These are phyloP conservation scores for Colletotrichum phormii DNA, from an alignment of 2,329 filamentous ascomycete genomes.

Conservation along the genomic window DNA sequence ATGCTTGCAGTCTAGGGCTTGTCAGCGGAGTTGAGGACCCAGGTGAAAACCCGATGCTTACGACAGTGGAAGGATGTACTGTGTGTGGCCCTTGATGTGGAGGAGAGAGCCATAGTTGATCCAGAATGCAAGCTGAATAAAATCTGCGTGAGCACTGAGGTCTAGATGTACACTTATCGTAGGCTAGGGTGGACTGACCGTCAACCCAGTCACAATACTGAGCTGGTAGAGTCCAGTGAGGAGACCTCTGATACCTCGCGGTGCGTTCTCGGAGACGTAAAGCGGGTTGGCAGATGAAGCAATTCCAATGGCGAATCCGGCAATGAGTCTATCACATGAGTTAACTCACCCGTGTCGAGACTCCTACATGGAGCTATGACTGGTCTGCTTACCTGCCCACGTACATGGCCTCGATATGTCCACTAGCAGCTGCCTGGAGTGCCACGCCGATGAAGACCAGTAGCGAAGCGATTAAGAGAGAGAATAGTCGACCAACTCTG, in stretches of 20 bases:
- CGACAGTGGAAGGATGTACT: slow-evolving; percentile 50
- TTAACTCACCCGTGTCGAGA: slow-evolving; percentile 48
- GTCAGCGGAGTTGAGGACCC: no score
- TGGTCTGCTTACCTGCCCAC: slow-evolving; percentile 54
- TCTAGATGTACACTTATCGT: no score
- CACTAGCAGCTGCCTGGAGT: slow-evolving; percentile 47
- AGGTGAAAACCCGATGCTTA: slow-evolving; percentile 18
- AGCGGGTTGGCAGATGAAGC: slow-evolving; percentile 66
- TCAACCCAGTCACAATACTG: slow-evolving; percentile 57
- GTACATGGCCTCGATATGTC: slow-evolving; percentile 65
- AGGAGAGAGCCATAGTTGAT: slow-evolving; percentile 45
- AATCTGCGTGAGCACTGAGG: slow-evolving; percentile 40
- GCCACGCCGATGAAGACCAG: slow-evolving; percentile 63
- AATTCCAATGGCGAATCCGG: slow-evolving; percentile 62
- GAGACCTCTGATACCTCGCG: slow-evolving; percentile 62
- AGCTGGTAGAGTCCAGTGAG: slow-evolving; percentile 63
- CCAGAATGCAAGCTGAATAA: slow-evolving; percentile 56
- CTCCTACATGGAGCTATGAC: rapidly evolving
- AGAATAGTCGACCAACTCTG: slow-evolving; percentile 62
- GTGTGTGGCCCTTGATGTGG: slow-evolving; percentile 33
- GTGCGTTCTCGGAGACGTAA: slow-evolving; percentile 68
- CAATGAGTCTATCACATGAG: slow-evolving; percentile 59
- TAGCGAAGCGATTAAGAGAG: slow-evolving; percentile 60
- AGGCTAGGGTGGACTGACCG: no score
- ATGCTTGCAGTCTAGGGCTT: slow-evolving; percentile 46